A percentile compares a stretch with the other conserved stretches of the same genome.
Conservation (phyloP, 129 eudicot species). For the Artemisia annua region DNA sequence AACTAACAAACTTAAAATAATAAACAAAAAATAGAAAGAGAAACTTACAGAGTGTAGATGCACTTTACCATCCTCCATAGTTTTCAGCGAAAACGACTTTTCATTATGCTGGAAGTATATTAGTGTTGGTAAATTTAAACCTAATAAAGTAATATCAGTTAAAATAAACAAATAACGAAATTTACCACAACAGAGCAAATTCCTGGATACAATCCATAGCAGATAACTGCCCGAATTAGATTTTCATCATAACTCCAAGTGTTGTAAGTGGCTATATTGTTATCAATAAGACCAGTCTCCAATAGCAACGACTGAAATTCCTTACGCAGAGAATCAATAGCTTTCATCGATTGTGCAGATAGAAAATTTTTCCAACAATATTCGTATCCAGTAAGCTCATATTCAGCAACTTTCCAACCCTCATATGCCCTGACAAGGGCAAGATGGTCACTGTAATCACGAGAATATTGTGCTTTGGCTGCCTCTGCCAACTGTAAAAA, state of each 20-base stretch:
- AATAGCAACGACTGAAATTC: constrained; percentile 72
- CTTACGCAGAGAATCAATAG: constrained; percentile 80
- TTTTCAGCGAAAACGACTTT: constrained; percentile 75
- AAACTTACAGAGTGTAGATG: constrained; percentile 76
- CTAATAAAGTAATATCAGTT: not conserved
- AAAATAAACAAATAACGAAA: not conserved
- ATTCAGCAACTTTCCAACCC: constrained; percentile 91
- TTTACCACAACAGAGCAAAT: constrained; percentile 88
- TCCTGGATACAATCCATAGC: constrained; percentile 97
- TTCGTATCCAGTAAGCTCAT: constrained; percentile 57
- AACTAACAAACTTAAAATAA: not conserved
- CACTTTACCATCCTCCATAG: constrained; percentile 97
- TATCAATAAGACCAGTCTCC: constrained; percentile 76
- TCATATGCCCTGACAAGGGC: constrained; percentile 90
- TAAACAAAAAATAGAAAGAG: not conserved
- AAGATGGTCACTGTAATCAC: constrained; percentile 83
- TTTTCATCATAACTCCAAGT: constrained; percentile 82
- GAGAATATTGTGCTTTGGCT: constrained; percentile 84
- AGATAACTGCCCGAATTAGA: constrained; percentile 78
- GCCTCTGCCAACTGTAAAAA: constrained; percentile 88
- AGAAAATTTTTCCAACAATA: constrained; percentile 98
- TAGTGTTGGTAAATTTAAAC: not conserved
- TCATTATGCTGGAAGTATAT: constrained; percentile 74
- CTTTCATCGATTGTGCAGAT: constrained; percentile 89
- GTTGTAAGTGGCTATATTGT: constrained; percentile 50